These are phyloP conservation scores for Meripilus lineatus DNA, from an alignment of 1,284 basidiomycete species.

Conservation along the genomic window DNA sequence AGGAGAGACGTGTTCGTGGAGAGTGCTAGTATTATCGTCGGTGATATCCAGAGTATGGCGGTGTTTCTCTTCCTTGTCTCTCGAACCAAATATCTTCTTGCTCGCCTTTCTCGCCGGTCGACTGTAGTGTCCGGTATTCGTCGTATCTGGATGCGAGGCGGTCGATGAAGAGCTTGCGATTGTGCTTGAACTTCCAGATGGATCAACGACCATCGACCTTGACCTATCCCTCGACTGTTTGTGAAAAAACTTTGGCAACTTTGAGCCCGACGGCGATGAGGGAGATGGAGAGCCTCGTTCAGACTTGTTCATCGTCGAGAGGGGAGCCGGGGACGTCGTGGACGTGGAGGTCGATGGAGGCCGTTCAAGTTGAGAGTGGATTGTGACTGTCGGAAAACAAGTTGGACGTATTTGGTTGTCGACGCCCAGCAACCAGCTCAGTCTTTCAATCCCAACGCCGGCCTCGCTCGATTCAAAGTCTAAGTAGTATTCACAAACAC, in stretches of 20 bases:
- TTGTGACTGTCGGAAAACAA: not conserved
- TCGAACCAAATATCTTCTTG: slow-evolving; percentile 22
- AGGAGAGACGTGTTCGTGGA: slow-evolving; percentile 5
- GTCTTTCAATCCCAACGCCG: too few species aligned
- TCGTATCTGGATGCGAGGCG: slow-evolving; percentile 26
- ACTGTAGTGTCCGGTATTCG: slow-evolving; percentile 18
- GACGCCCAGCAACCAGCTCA: too few species aligned
- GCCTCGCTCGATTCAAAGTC: too few species aligned
- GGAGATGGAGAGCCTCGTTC: slow-evolving; percentile 26
- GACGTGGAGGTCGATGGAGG: slow-evolving; percentile 18
- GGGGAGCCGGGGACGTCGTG: too few species aligned
- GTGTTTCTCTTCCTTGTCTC: slow-evolving; percentile 24
- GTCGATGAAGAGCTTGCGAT: slow-evolving; percentile 35
- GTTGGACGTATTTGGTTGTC: not conserved
- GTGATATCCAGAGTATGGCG: slow-evolving; percentile 25
- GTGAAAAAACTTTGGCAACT: slow-evolving; percentile 63
- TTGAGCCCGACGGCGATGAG: slow-evolving; percentile 37
- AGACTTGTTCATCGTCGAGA: slow-evolving; percentile 29
- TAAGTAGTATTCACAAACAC: too few species aligned
- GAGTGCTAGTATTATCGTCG: not conserved
- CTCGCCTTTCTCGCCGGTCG: slow-evolving; percentile 20
- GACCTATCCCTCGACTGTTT: slow-evolving; percentile 57
- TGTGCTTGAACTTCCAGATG: slow-evolving; percentile 33
- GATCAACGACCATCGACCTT: slow-evolving; percentile 48
- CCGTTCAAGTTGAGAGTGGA: not conserved